phyloP scores from a whole-genome alignment of 1,139 yeast genomes.

The Taiozyma sp. region DNA sequence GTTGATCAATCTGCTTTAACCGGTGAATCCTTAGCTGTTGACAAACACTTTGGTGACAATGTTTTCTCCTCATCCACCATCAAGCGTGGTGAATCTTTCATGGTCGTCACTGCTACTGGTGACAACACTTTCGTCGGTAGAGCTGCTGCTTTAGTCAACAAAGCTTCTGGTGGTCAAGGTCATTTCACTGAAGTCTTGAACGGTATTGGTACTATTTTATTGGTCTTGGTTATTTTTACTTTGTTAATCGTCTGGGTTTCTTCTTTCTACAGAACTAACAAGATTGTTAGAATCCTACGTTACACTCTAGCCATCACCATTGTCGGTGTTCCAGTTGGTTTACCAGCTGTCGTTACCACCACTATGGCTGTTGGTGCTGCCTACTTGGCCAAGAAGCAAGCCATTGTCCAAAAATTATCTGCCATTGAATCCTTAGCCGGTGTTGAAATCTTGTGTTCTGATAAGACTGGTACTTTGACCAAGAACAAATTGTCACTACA shows the following conservation, averaged over 20 bases:
- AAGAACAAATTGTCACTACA: constrained; percentile 94
- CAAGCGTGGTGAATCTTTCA: constrained; percentile 94
- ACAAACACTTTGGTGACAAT: constrained; percentile 84
- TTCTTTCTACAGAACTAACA: constrained; percentile 90
- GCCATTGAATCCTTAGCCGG: constrained; percentile 99
- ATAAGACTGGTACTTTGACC: constrained; percentile 98
- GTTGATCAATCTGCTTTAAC: constrained; percentile 98
- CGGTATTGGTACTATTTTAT: constrained; percentile 93
- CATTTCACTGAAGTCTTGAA: constrained; percentile 97
- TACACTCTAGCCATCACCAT: constrained; percentile 95
- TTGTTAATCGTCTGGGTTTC: constrained; percentile 90
- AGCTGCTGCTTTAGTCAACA: constrained; percentile 95
- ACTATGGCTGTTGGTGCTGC: constrained; percentile 99
- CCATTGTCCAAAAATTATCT: constrained; percentile 96
- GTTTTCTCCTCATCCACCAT: constrained; percentile 93
- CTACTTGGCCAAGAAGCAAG: constrained; percentile 97
- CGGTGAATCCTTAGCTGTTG: constrained; percentile 97
- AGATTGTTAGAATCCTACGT: constrained; percentile 86
- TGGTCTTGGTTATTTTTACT: constrained; percentile 85
- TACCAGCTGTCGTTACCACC: constrained; percentile 99
- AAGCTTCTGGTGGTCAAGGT: constrained; percentile 91
- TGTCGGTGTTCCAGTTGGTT: constrained; percentile 99
- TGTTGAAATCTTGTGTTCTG: constrained; percentile 98
- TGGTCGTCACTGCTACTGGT: constrained; percentile 96
- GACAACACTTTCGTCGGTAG: constrained; percentile 91